Conservation (phyloP, 2,329 filamentous ascomycete species). For the Apiospora phragmitis region DNA sequence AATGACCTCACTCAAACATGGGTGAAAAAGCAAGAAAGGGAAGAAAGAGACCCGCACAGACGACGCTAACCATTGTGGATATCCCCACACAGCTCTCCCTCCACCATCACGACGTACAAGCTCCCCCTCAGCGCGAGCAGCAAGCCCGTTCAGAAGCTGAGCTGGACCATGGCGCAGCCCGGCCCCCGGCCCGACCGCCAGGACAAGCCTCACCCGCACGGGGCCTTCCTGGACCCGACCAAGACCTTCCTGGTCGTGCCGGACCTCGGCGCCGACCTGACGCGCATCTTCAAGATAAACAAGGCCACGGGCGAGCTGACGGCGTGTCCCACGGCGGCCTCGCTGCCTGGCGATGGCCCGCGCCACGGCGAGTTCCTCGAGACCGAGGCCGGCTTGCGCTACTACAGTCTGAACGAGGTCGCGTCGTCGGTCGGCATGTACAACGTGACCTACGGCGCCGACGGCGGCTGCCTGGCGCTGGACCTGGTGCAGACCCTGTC, state of each 20-base stretch:
- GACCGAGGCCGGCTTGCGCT: conserved; percentile 30
- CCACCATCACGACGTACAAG: conserved; percentile 44
- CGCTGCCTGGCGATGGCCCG: conserved; percentile 49
- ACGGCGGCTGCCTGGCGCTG: conserved; percentile 45
- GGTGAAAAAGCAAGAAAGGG: not conserved
- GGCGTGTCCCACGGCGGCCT: conserved; percentile 42
- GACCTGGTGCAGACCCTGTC: conserved; percentile 44
- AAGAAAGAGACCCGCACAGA: conserved; percentile 14
- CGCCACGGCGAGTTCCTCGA: conserved; percentile 54
- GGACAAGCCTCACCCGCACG: conserved; percentile 56
- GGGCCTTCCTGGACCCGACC: conserved; percentile 49
- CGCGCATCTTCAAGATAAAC: conserved; percentile 55
- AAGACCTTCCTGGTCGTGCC: conserved; percentile 50
- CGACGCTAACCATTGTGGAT: conserved; percentile 1
- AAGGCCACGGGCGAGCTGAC: conserved; percentile 44
- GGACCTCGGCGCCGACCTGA: conserved; percentile 55
- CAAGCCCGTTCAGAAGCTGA: conserved; percentile 35
- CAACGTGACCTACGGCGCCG: conserved; percentile 42
- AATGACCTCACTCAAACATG: not conserved
- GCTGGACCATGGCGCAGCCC: conserved; percentile 41
- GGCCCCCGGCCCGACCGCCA: conserved; percentile 50
- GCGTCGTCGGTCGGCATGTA: conserved; percentile 52
- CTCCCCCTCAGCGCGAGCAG: conserved; percentile 35
- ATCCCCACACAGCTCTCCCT: conserved; percentile 35
- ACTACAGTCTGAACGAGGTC: conserved; percentile 50